These are phyloP conservation scores for Plasmodium coatneyi DNA, from an alignment of 169 alveolate genomes.

Conservation along the genomic window DNA sequence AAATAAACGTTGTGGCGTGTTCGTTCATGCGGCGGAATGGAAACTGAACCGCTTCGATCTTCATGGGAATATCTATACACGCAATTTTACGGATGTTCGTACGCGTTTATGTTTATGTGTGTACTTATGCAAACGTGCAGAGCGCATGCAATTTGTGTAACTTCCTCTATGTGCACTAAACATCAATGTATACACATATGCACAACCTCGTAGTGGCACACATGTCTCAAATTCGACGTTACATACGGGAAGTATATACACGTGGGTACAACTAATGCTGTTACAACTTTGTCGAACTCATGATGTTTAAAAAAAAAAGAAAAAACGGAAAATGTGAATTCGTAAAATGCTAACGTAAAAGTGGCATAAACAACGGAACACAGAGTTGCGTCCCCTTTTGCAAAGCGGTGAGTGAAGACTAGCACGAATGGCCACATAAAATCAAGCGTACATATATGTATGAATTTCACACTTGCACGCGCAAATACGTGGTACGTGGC, in stretches of 20 bases:
- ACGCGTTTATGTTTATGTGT: background rate
- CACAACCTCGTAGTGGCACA: background rate
- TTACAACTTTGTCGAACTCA: background rate
- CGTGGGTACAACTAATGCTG: background rate
- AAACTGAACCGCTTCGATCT: background rate
- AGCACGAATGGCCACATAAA: background rate
- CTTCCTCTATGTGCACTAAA: background rate
- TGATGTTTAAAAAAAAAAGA: background rate
- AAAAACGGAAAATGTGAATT: background rate
- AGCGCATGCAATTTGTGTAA: background rate
- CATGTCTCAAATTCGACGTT: background rate
- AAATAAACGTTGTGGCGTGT: background rate
- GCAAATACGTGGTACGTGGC: background rate
- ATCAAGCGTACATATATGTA: background rate
- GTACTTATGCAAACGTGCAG: background rate
- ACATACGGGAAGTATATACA: background rate
- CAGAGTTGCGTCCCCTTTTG: background rate
- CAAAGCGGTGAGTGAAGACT: background rate
- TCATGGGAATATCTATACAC: background rate
- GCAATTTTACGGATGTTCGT: background rate
- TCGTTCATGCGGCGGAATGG: background rate
- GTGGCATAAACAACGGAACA: background rate
- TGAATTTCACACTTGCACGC: background rate
- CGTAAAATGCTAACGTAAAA: background rate
- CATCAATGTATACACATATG: background rate